These are phyloP conservation scores for Acorus gramineus DNA, from an alignment of 106 monocot species.

Conservation along the genomic window DNA sequence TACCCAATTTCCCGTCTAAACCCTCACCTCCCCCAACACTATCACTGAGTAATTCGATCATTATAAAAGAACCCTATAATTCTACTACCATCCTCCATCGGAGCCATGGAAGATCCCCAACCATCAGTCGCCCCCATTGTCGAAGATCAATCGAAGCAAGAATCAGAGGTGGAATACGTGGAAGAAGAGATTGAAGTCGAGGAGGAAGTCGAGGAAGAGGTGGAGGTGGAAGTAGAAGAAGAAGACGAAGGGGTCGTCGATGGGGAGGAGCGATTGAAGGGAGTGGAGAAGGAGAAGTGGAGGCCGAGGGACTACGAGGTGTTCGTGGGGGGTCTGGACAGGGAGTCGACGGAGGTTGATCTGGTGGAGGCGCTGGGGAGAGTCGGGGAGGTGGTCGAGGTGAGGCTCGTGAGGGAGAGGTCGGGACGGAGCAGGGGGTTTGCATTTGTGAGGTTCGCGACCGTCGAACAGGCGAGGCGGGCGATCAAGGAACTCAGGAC, in stretches of 20 bases:
- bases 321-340: conserved; percentile 10
- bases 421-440: conserved; percentile 5
- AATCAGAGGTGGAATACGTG: neutral
- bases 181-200: neutral
- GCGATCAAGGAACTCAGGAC: conserved; percentile 2
- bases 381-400: conserved; percentile 19
- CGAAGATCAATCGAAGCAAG: no score
- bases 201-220: neutral
- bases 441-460: conserved; percentile 19
- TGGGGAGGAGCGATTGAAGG: neutral
- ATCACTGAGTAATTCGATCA: no score
- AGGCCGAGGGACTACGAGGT: conserved; percentile 21
- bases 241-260: neutral
- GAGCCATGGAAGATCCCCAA: no score
- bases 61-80: no score
- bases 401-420: conserved; percentile 10
- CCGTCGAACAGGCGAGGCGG: conserved; percentile 15
- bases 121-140: no score
- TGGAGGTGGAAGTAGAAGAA: neutral
- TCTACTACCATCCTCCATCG: no score
- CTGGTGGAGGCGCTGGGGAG: conserved; percentile 3
- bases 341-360: conserved; percentile 16
- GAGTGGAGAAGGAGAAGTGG: neutral
- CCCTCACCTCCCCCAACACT: no score
- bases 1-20: no score